Evolutionary conservation across 2,329 filamentous ascomycete genomes (phyloP), one percentile per base, ranked within the genome.

Genomic region (Arthroderma sp.): DNA sequence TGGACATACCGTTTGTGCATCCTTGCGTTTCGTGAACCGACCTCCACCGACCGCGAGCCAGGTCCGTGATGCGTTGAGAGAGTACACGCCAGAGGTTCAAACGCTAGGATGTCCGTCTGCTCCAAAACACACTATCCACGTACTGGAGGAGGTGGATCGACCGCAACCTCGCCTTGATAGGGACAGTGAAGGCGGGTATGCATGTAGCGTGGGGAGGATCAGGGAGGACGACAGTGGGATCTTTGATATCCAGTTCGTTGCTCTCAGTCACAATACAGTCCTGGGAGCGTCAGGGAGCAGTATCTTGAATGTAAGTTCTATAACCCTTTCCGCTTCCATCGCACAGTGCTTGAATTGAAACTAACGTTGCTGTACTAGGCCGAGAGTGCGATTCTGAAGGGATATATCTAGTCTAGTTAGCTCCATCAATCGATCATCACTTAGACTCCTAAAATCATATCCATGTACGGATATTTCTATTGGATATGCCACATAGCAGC

Each of bases 251-350:
- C 91, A 94, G 71, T 97, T 97, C 72, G 91, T 93, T 61, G 89
- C 90, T 23, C 76, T 97, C 64, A 95, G 88, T 68, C 93, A 97
- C 68, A 88, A 88, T 68, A 87, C 91, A 61, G 87, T 98, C 57
- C 91, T 98, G 70, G 91, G 91, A 63, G 93, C 93, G 33, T 91
- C 91, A n/a, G 93, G 93, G 9, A 94, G 89, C 1, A 95, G 88
- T 33, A 95, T 97, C 73, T 73, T 97, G 65, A 97, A 97, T 67
- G 90, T n/a, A n/a, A n/a, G n/a, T n/a, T n/a, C n/a, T n/a, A n/a
- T n/a, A n/a, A n/a, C n/a, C n/a, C n/a, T n/a, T n/a, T n/a, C n/a
- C n/a, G n/a, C n/a, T n/a, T n/a, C n/a, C n/a, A n/a, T n/a, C n/a
- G n/a, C n/a, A n/a, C n/a, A n/a, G n/a, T n/a, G n/a, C n/a, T n/a